Base-by-base conservation (phyloP, 108 stramenopile species). In the Schizochytrium sp. region DNA sequence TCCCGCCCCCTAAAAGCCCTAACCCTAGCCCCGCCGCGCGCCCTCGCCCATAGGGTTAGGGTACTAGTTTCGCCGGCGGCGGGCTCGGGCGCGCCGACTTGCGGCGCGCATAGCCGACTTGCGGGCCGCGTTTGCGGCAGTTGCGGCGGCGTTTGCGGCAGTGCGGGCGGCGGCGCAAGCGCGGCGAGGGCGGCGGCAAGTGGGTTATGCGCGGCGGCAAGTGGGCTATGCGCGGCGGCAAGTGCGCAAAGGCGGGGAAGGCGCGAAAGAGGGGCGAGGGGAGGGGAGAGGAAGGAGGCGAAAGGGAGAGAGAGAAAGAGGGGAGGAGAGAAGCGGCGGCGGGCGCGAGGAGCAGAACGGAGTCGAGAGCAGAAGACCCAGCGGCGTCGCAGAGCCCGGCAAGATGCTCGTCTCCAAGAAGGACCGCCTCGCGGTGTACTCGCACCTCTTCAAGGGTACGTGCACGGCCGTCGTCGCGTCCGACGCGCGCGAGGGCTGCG, bases 371-470 rank as follows among this genome's bases (percentile, higher is more conserved):
- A 18, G 57, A 10, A 57, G 87, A 57, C 12, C 18, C 48, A 87
- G 41, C 34, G 23, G 72, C 19, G 41, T 10, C 16, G 72, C 16
- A 8, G 41, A 21, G 41, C 41, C 41, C 28, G 8, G 10, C 10
- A 83, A 44, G 53, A 97, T 97, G 98, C 98, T 97, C 90, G 97
- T 99, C 90, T 96, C 96, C 87, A 99, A 99, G 95, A 95, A 95
- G 90, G 95, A 97, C 96, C 97, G 98, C 89, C 95, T 99, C 90
- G 98, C 97, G 92, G 96, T 97, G 92, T 99, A 97, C 95, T 93
- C 94, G 41, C 97, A 98, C 95, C 97, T 99, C 89, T 99, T 99
- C 96, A 96, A 96, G 90, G 97, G 89, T 89, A 44, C 16, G 89
- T 87, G 19, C 14, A 3, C 21, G 0, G 21, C 43, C 29, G 28